These are phyloP conservation scores for Pichia sp. DNA, from an alignment of 1,139 yeast species.

Conservation along the genomic window DNA sequence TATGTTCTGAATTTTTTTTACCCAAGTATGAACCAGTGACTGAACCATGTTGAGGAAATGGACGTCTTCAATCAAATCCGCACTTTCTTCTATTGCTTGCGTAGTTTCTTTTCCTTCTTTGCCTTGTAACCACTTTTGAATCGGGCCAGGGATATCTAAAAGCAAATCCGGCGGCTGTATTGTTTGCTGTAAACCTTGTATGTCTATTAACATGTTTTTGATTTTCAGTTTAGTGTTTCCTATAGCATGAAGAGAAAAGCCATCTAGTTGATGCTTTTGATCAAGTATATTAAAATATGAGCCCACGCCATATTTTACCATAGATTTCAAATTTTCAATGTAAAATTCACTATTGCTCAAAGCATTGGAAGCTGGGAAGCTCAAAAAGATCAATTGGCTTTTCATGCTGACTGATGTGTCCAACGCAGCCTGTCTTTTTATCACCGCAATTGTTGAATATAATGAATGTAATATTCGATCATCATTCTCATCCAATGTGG, in stretches of 20 bases:
- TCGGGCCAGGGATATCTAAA: slow-evolving; percentile 49
- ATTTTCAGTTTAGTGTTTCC: slow-evolving; percentile 56
- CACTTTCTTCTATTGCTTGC: slow-evolving; percentile 26
- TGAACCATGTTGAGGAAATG: slow-evolving; percentile 63
- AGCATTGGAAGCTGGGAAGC: slow-evolving; percentile 6
- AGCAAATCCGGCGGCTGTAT: slow-evolving; percentile 65
- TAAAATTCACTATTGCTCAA: neutral
- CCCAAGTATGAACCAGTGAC: slow-evolving; percentile 67
- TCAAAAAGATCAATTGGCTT: slow-evolving; percentile 8
- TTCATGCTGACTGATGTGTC: neutral
- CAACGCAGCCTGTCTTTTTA: slow-evolving; percentile 7
- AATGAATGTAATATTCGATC: neutral
- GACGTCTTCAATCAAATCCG: slow-evolving; percentile 44
- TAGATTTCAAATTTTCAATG: slow-evolving; percentile 49
- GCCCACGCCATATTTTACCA: slow-evolving; percentile 52
- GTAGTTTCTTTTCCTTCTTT: slow-evolving; percentile 3
- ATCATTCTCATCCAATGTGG: slow-evolving; percentile 2
- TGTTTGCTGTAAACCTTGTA: slow-evolving; percentile 65
- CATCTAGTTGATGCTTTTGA: slow-evolving; percentile 10
- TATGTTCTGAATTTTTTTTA: slow-evolving; percentile 55
- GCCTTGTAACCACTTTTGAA: slow-evolving; percentile 39
- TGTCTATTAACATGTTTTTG: slow-evolving; percentile 62
- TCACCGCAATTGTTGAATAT: slow-evolving; percentile 6
- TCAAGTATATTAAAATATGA: slow-evolving; percentile 45
- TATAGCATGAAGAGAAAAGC: slow-evolving; percentile 34